These are phyloP conservation scores for Salix suchowensis DNA, from an alignment of 345 rosid species.

Conservation along the genomic window DNA sequence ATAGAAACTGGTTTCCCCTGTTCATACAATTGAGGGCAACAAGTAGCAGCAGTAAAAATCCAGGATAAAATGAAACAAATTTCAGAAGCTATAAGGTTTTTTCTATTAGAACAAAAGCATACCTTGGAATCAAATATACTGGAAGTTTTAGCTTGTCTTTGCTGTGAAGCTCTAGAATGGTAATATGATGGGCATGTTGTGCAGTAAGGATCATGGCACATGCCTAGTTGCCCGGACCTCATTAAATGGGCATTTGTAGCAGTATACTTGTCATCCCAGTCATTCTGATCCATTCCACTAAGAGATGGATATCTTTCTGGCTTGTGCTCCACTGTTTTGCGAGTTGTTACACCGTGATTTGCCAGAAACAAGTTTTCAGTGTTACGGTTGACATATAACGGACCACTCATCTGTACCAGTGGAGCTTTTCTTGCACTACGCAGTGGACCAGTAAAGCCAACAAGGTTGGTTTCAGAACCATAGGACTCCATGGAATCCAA, in stretches of 20 bases:
- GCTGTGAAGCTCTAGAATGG: constrained; percentile 36
- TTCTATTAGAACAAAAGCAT: background rate
- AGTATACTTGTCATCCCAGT: constrained; percentile 35
- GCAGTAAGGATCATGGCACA: constrained; percentile 91
- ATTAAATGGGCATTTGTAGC: constrained; percentile 59
- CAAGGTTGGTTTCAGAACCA: constrained; percentile 39
- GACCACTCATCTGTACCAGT: constrained; percentile 64
- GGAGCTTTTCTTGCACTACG: constrained; percentile 56
- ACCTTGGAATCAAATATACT: constrained; percentile 55
- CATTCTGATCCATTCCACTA: constrained; percentile 34
- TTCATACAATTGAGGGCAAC: background rate
- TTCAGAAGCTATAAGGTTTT: background rate
- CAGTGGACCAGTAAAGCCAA: constrained; percentile 79
- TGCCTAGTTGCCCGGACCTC: constrained; percentile 79
- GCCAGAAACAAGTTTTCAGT: constrained; percentile 26
- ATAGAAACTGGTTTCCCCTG: background rate
- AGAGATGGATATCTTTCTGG: constrained; percentile 33
- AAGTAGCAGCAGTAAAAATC: background rate
- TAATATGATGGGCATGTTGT: constrained; percentile 78
- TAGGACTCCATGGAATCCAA: constrained; percentile 39
- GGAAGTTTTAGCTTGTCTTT: constrained; percentile 39
- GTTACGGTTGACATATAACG: constrained; percentile 39
- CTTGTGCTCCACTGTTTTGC: constrained; percentile 23
- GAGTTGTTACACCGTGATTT: constrained; percentile 24
- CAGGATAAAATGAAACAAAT: background rate